phyloP scores from a whole-genome alignment of 2,329 filamentous ascomycete species.

The Botrytis medusae region DNA sequence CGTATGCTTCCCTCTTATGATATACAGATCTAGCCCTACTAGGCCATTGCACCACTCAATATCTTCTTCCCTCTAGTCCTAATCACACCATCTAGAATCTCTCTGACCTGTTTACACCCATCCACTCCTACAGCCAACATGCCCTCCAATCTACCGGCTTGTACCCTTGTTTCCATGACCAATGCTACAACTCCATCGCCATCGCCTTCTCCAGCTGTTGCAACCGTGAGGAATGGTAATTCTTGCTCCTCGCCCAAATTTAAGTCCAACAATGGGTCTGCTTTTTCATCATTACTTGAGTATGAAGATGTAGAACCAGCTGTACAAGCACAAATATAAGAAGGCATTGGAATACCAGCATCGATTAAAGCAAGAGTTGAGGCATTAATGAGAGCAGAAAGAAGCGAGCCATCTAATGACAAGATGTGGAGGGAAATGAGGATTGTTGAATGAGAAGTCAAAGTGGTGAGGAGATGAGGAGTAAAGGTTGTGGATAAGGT shows the following conservation, averaged over 20 bases:
- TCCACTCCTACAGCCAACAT: slow-evolving; percentile 93
- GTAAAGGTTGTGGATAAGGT: slow-evolving; percentile 77
- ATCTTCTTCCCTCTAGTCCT: slow-evolving; percentile 67
- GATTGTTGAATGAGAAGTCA: slow-evolving; percentile 88
- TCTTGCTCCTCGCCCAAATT: slow-evolving; percentile 83
- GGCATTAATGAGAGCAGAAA: slow-evolving; percentile 89
- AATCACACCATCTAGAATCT: slow-evolving; percentile 78
- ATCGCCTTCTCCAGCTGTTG: slow-evolving; percentile 62
- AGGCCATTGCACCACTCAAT: slow-evolving; percentile 47
- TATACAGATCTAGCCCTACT: neutral
- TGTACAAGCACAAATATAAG: slow-evolving; percentile 86
- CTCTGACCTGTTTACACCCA: slow-evolving; percentile 82
- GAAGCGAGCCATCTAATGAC: slow-evolving; percentile 83
- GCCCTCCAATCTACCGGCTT: slow-evolving; percentile 76
- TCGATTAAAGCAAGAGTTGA: slow-evolving; percentile 89
- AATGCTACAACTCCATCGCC: slow-evolving; percentile 75
- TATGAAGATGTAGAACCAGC: slow-evolving; percentile 75
- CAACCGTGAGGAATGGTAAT: slow-evolving; percentile 83
- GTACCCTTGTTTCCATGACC: slow-evolving; percentile 85
- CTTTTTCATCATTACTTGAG: slow-evolving; percentile 62
- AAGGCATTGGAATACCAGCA: slow-evolving; percentile 91
- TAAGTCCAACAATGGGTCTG: slow-evolving; percentile 77
- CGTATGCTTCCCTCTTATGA: neutral
- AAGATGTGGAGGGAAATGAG: slow-evolving; percentile 82
- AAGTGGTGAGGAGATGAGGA: slow-evolving; percentile 75